These are phyloP conservation scores for Paxillus ammoniavirescens DNA, from an alignment of 768 basidiomycete genomes.

Conservation along the genomic window DNA sequence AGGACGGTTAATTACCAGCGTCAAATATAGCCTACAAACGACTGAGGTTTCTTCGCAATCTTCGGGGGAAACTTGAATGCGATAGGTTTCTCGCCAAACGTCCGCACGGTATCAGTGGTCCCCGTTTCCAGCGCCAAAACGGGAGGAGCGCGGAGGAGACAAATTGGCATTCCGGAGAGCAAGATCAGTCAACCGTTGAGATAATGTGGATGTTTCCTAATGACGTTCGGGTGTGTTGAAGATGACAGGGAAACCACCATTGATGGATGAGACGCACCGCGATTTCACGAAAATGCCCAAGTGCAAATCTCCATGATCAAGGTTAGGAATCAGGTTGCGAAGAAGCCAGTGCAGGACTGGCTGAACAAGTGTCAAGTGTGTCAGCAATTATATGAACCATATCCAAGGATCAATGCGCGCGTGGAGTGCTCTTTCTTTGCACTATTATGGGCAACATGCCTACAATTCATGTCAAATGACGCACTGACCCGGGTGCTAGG, in stretches of 20 bases:
- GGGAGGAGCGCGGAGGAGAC: background rate
- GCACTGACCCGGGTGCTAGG: constrained; percentile 45
- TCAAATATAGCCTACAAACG: constrained; percentile 63
- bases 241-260: background rate
- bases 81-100: constrained; percentile 67
- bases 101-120: too few species aligned
- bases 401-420: constrained; percentile 39
- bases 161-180: constrained; percentile 42
- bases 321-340: constrained; percentile 46
- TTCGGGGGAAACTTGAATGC: constrained; percentile 80
- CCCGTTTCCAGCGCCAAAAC: constrained; percentile 61
- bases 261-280: constrained; percentile 39
- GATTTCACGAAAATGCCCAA: constrained; percentile 67
- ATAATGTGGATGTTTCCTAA: constrained; percentile 72
- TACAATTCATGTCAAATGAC: constrained; percentile 43
- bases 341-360: constrained; percentile 42
- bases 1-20: too few species aligned
- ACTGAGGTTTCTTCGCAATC: constrained; percentile 65
- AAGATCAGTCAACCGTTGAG: constrained; percentile 64
- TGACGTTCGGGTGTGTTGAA: background rate
- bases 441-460: constrained; percentile 58
- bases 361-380: constrained; percentile 26
- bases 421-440: constrained; percentile 56
- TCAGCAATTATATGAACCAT: background rate
- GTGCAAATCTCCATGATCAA: constrained; percentile 35